Base-by-base conservation (phyloP, 2,329 filamentous ascomycete species). In the Aaosphaeria arxii region DNA sequence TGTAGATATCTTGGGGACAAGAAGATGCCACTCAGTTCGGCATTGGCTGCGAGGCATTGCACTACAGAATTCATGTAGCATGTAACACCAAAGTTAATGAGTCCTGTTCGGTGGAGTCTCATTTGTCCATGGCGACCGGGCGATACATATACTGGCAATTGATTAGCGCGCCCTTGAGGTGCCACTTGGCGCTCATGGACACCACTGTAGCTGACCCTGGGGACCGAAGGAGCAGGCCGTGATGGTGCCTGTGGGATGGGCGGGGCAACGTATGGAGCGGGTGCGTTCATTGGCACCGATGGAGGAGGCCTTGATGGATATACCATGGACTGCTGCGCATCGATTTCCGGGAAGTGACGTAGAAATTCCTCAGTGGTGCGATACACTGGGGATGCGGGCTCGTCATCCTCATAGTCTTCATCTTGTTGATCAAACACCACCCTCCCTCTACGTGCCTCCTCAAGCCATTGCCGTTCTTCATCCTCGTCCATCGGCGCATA, bases 1-100 rank as follows among this genome's bases (percentile, higher is more conserved):
- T 64, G 75, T 58, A 65, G 81, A 71, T 71, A 89, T 62, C 64
- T 87, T 63, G 74, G 86, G 74, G 72, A 84, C 66, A 71, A 81
- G 74, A 79, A 96, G 79, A 72, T 83, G 71, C 63, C 82, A 64
- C 80, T 82, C 39, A 86, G 69, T 13, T 78, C 74, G 6, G 78
- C 73, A 1, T 91, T 92, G 1, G 85, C 86, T 49, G 88, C 87
- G 13, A 96, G 74, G 51, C 87, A 88, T 69, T 97, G 92, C 29
- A 97, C 76, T 0, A 86, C 86, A n/a, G 89, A 86, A 69, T 96
- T 96, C 77, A 94, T 91, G 64, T 96, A 96, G 67, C 92, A 96
- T 55, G 88, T 91, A 42, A 87, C 86, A 1, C 84, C 83, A 38
- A 90, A 88, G 58, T 96, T 96, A 49, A 84, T 74, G 9, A 96